Conservation (phyloP, 2,329 filamentous ascomycete species). For the Plectosphaerella plurivora region DNA sequence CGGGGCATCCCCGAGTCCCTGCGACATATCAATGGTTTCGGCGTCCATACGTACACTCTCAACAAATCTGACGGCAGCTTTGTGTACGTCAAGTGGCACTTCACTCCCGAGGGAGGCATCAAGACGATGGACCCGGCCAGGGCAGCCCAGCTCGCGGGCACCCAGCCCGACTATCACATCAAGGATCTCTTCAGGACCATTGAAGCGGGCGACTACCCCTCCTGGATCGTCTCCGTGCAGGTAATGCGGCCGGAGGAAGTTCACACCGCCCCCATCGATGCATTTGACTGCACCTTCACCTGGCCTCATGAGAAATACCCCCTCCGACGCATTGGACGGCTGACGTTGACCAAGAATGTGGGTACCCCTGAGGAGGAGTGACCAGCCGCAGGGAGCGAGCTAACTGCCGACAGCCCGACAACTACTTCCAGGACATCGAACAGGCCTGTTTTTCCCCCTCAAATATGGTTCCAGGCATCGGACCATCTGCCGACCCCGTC, state of each 20-base stretch:
- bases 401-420: conserved; percentile 27
- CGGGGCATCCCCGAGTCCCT: conserved; percentile 42
- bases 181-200: conserved; percentile 32
- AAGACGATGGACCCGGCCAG: conserved; percentile 37
- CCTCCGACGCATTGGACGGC: conserved; percentile 39
- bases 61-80: conserved; percentile 39
- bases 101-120: conserved; percentile 41
- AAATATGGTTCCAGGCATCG: conserved; percentile 44
- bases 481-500: conserved; percentile 39
- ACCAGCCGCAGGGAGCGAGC: too few species aligned
- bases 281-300: conserved; percentile 54
- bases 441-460: conserved; percentile 47
- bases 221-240: conserved; percentile 50
- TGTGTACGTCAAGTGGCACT: conserved; percentile 45
- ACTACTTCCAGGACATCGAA: conserved; percentile 46
- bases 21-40: conserved; percentile 39
- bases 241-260: conserved; percentile 48
- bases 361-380: background rate
- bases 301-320: conserved; percentile 49
- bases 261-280: conserved; percentile 35
- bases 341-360: conserved; percentile 41
- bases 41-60: conserved; percentile 44
- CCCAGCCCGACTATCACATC: conserved; percentile 46
- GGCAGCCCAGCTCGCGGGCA: conserved; percentile 25
- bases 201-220: conserved; percentile 35